Percentiles rank a stretch among this genome's conserved stretches.
These are phyloP conservation scores for Salix suchowensis DNA, from an alignment of 345 rosid genomes.

Conservation along the genomic window DNA sequence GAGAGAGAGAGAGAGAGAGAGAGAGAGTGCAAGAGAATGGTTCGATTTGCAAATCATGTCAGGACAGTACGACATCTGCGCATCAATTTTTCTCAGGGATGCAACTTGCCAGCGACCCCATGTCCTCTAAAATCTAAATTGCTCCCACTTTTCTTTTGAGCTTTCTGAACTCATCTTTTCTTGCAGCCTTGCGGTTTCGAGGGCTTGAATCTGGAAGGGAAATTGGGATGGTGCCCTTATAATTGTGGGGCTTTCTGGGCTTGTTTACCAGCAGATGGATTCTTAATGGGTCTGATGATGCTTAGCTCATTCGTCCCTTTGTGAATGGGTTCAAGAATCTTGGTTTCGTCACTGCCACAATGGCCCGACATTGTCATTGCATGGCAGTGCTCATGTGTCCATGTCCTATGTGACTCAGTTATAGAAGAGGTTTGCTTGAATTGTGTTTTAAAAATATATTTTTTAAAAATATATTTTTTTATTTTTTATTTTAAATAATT, in stretches of 20 bases:
- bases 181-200: neutral
- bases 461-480: too few relatives aligned
- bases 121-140: neutral
- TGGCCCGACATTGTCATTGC: constrained; percentile 2
- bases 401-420: neutral
- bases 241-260: neutral
- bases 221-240: neutral
- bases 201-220: neutral
- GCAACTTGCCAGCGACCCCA: constrained; percentile 8
- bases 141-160: neutral
- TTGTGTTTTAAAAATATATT: too few relatives aligned
- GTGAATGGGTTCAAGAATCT: neutral
- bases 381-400: neutral
- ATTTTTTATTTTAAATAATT: too few relatives aligned
- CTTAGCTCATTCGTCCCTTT: neutral
- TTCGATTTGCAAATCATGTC: neutral
- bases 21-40: neutral
- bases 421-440: too few relatives aligned
- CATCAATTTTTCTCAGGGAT: neutral
- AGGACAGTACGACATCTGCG: neutral
- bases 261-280: neutral
- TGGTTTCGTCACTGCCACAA: neutral
- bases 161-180: neutral
- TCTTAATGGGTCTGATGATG: constrained; percentile 1
- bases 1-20: constrained; percentile 10